Evolutionary conservation across 768 basidiomycete genomes (phyloP).

Genomic region (Boletus subcaerulescens): DNA sequence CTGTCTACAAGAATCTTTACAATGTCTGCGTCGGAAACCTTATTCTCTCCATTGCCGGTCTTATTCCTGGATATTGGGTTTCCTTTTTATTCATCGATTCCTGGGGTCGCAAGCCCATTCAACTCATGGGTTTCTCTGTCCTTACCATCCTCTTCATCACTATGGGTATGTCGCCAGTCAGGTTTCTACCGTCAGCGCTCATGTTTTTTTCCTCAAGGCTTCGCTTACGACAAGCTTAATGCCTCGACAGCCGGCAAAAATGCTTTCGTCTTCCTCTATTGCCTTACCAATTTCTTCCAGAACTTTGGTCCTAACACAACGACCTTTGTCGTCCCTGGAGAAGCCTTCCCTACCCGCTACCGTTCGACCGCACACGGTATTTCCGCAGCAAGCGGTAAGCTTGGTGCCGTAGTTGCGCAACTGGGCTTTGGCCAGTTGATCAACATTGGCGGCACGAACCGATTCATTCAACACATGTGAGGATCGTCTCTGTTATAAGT

Average conservation of each 20-base stretch:
- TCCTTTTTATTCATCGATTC: constrained; percentile 63
- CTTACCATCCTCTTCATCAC: constrained; percentile 65
- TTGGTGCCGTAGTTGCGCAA: constrained; percentile 80
- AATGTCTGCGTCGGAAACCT: constrained; percentile 75
- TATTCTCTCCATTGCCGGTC: constrained; percentile 71
- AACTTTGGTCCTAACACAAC: constrained; percentile 84
- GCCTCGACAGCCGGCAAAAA: constrained; percentile 40
- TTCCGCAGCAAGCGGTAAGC: constrained; percentile 77
- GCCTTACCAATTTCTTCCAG: constrained; percentile 87
- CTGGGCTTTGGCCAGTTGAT: constrained; percentile 69
- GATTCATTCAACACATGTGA: constrained; percentile 68
- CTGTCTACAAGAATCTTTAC: constrained; percentile 54
- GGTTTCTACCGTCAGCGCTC: neutral
- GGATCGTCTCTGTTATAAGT: constrained; percentile 23
- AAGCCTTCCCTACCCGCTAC: constrained; percentile 86
- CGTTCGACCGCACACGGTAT: constrained; percentile 85
- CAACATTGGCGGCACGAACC: constrained; percentile 63
- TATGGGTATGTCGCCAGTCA: constrained; percentile 50
- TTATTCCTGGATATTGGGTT: constrained; percentile 73
- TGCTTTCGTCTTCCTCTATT: constrained; percentile 81
- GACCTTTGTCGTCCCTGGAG: constrained; percentile 79
- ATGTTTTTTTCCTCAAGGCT: constrained; percentile 45
- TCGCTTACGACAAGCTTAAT: constrained; percentile 58
- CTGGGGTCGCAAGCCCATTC: constrained; percentile 83
- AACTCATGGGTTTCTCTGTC: constrained; percentile 70